A percentile compares a stretch with the other conserved stretches of the same genome.
Conservation (phyloP, 176 grass and related monocot species). For the Zoysia pacifica region DNA sequence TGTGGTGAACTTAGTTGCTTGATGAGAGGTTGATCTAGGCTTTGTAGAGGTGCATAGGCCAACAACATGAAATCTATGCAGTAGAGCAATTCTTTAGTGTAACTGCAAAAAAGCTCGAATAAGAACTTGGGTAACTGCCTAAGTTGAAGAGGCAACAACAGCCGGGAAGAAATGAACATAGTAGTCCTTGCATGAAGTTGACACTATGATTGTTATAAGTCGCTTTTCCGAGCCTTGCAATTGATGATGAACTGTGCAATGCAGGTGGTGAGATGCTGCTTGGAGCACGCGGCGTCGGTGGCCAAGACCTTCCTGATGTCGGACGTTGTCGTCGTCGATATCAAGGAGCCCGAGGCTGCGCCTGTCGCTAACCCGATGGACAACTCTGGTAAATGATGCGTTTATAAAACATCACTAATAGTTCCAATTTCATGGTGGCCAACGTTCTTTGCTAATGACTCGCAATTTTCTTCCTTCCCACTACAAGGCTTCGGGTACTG, state of each 20-base stretch:
- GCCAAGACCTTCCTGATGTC: slow-evolving; percentile 95
- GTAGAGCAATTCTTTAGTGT: neutral
- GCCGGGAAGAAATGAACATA: neutral
- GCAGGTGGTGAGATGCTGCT: slow-evolving; percentile 95
- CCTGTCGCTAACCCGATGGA: slow-evolving; percentile 81
- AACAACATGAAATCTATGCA: neutral
- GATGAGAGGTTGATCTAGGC: neutral
- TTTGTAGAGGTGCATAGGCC: neutral
- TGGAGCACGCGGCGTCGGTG: slow-evolving; percentile 84
- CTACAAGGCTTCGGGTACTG: slow-evolving; percentile 72
- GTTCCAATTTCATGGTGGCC: neutral
- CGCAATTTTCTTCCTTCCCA: neutral
- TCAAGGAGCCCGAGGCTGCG: slow-evolving; percentile 76
- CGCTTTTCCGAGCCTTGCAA: neutral
- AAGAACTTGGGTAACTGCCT: neutral
- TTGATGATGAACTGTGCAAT: neutral
- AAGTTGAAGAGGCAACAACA: neutral
- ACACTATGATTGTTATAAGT: slow-evolving; percentile 1
- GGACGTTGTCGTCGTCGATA: slow-evolving; percentile 84
- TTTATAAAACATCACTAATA: no score
- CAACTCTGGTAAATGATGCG: slow-evolving; percentile 61
- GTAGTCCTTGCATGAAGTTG: slow-evolving; percentile 8
- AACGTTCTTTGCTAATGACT: neutral
- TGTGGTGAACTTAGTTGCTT: neutral
- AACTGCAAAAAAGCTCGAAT: neutral